Percentiles rank a stretch among this genome's conserved stretches.
Conservation (phyloP, 805 yeast species). For the Metschnikowia proteae region DNA sequence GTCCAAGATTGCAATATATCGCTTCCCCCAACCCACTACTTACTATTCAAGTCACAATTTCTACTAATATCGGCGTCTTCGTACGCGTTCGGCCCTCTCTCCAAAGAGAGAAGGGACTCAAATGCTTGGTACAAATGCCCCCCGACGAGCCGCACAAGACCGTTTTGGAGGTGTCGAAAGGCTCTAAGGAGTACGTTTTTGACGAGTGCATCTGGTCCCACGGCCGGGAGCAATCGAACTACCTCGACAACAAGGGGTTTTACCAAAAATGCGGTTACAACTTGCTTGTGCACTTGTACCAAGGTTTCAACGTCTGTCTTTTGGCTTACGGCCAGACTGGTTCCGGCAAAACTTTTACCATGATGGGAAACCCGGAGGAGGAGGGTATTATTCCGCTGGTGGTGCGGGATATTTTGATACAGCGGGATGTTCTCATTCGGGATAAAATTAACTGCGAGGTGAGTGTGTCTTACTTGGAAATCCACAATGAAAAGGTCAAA, state of each 20-base stretch:
- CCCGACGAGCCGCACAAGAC: conserved; percentile 19
- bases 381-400: conserved; percentile 41
- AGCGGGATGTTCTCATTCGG: conserved; percentile 33
- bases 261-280: conserved; percentile 56
- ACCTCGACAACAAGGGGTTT: conserved; percentile 47
- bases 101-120: conserved; percentile 24
- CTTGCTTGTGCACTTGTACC: conserved; percentile 50
- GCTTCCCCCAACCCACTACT: too few relatives aligned
- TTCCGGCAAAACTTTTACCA: conserved; percentile 41
- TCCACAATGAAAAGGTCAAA: conserved; percentile 72
- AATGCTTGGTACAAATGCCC: conserved; percentile 32
- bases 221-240: conserved; percentile 28
- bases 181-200: conserved; percentile 43
- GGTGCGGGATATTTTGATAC: conserved; percentile 50
- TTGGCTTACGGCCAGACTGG: conserved; percentile 44
- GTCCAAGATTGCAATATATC: too few relatives aligned
- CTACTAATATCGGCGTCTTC: conserved; percentile 40
- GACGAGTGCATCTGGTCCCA: conserved; percentile 53
- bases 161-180: conserved; percentile 20
- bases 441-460: conserved; percentile 38
- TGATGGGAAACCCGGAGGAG: conserved; percentile 38
- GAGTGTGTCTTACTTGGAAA: conserved; percentile 62
- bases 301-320: conserved; percentile 41
- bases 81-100: conserved; percentile 51
- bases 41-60: conserved; percentile 4